Base-by-base conservation (phyloP, 805 yeast genomes). In the Candida hungchunana region DNA sequence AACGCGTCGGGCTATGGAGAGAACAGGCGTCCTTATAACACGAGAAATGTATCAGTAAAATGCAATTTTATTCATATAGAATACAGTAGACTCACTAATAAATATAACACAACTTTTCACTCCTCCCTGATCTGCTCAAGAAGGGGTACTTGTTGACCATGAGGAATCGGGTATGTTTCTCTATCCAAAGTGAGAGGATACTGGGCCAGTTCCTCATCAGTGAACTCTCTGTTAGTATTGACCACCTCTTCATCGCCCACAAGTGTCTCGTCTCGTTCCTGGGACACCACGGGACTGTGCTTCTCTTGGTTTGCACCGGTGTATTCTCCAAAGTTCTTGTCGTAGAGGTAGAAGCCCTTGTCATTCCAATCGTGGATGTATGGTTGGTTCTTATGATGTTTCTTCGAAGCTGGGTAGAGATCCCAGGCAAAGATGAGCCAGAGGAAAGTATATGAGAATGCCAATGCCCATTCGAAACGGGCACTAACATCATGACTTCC, bases 391-490 rank as follows among this genome's bases (percentile, higher is more conserved):
- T 46, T 46, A 31, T 47, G 54, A 1, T 42, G 42, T 29, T 49
- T 52, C 42, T 64, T 62, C 14, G 79, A 73, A 15, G 83, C 79
- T 1, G 87, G 81, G 48, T 72, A 69, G 46, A 88, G 68, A 55
- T 90, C 97, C 41, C 74, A 68, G 2, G 82, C 63, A 57, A 89
- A 67, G 38, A 79, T 62, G 4, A 80, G 53, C 45, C 80, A 73
- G 42, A 83, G 66, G 22, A 80, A 50, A 4, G 95, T 93, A 55
- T 83, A 89, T 77, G 85, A 79, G 60, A 79, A 89, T n/a, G 90
- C 79, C 28, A 89, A 60, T 4, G 79, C 55, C 97, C 97, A 90
- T 60, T 90, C 97, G 54, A 82, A 76, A 25, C 61, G 51, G 7
- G 61, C 50, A 18, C 67, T 65, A 1, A 38, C 34, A 17, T 46